A percentile compares a stretch with the other conserved stretches of the same genome.
phyloP scores from a whole-genome alignment of 1,284 basidiomycete genomes.

The Apiotrichum sp. region DNA sequence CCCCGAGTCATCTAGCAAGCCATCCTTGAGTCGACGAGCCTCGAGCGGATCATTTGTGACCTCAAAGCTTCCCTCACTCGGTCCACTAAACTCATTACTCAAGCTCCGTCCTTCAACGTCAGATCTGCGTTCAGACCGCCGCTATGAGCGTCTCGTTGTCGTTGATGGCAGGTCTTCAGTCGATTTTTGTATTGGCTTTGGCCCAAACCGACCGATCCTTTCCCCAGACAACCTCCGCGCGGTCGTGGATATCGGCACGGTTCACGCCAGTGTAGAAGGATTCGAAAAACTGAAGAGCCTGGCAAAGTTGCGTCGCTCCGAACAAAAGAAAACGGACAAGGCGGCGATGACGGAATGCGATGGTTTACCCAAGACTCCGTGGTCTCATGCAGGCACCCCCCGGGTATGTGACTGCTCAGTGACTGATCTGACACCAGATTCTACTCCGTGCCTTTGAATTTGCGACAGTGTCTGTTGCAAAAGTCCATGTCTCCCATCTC shows the following conservation, averaged over 20 bases:
- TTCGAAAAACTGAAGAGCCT: constrained; percentile 22
- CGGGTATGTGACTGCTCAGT: constrained; percentile 13
- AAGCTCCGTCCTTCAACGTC: not conserved
- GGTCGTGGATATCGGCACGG: constrained; percentile 20
- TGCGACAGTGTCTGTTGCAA: constrained; percentile 22
- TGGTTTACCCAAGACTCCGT: not conserved
- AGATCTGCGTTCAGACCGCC: constrained; percentile 4
- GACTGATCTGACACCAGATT: constrained; percentile 23
- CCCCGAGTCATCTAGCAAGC: not conserved
- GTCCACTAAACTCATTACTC: constrained; percentile 5
- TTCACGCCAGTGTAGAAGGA: constrained; percentile 23
- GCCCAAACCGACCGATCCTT: constrained; percentile 30
- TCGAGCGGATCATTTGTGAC: not conserved
- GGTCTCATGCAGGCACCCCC: constrained; percentile 11
- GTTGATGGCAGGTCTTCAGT: constrained; percentile 22
- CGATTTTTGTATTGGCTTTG: constrained; percentile 29
- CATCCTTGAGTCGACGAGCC: not conserved
- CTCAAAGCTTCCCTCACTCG: not conserved
- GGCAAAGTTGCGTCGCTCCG: constrained; percentile 7
- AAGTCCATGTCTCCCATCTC: constrained; percentile 23
- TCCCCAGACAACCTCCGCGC: constrained; percentile 35
- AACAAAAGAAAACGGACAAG: not conserved
- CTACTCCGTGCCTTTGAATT: constrained; percentile 33
- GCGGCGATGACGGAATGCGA: not conserved
- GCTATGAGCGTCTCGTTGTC: constrained; percentile 21